Percentiles rank a stretch among this genome's conserved stretches.
phyloP scores from a whole-genome alignment of 2,329 filamentous ascomycete species.

The Cytospora mali region DNA sequence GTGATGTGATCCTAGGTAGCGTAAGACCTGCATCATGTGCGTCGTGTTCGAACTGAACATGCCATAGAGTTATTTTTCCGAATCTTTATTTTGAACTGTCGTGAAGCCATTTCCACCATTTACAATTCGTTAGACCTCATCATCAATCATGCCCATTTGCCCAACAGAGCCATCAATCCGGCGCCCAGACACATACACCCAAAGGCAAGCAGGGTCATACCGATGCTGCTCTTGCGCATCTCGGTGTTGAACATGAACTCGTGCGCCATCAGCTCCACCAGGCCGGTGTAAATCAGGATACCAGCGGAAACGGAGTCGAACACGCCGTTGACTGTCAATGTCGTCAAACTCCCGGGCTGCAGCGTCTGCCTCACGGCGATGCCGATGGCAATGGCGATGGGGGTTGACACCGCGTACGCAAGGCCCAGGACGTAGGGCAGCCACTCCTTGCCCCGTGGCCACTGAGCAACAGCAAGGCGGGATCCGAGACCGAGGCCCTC shows the following conservation, averaged over 20 bases:
- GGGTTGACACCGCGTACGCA: slow-evolving; percentile 55
- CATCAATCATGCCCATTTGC: slow-evolving; percentile 49
- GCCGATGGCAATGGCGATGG: slow-evolving; percentile 53
- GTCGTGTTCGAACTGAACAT: background rate
- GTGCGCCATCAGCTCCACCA: slow-evolving; percentile 52
- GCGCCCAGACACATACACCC: slow-evolving; percentile 44
- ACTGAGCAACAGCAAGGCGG: slow-evolving; percentile 59
- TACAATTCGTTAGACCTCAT: background rate
- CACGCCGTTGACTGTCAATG: slow-evolving; percentile 48
- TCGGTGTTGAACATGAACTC: slow-evolving; percentile 52
- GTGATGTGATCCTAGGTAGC: slow-evolving; percentile 7
- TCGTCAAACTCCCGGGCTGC: slow-evolving; percentile 44
- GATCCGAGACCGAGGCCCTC: slow-evolving; percentile 66
- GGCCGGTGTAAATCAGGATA: slow-evolving; percentile 52
- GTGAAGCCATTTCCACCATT: background rate
- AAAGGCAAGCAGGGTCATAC: slow-evolving; percentile 41
- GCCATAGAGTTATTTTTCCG: background rate
- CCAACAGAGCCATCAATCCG: slow-evolving; percentile 51
- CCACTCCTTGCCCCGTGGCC: slow-evolving; percentile 44
- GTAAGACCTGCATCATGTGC: slow-evolving; percentile 2
- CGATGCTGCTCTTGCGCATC: slow-evolving; percentile 41
- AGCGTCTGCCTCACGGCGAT: slow-evolving; percentile 40
- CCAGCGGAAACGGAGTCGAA: slow-evolving; percentile 51
- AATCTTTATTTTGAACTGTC: background rate
- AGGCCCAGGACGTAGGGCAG: slow-evolving; percentile 53